Evolutionary conservation across 352 stramenopile genomes (phyloP).

Genomic region (Pythium rishiriense): DNA sequence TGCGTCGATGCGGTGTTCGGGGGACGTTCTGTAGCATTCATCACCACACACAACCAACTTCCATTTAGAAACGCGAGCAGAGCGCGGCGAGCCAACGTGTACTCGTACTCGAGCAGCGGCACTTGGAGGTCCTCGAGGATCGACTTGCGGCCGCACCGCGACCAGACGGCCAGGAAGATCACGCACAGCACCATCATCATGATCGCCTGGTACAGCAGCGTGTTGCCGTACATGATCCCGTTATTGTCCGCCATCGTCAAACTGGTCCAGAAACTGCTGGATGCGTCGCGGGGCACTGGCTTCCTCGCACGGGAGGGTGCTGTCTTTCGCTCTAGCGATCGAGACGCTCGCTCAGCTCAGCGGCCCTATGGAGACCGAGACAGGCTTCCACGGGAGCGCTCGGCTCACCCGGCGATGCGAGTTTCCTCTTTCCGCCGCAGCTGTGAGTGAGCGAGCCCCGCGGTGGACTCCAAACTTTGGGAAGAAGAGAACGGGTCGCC

Average conservation of each 20-base stretch:
- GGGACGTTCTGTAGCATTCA: slow-evolving; percentile 33
- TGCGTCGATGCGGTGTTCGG: slow-evolving; percentile 67
- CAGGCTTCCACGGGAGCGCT: too few relatives aligned
- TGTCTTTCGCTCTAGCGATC: too few relatives aligned
- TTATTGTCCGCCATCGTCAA: slow-evolving; percentile 17
- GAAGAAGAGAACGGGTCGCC: neutral
- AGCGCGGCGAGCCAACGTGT: neutral
- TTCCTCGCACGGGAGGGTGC: too few relatives aligned
- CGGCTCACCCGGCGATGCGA: neutral
- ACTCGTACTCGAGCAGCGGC: slow-evolving; percentile 42
- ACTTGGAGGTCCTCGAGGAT: slow-evolving; percentile 46
- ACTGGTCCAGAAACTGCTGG: neutral
- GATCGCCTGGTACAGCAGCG: slow-evolving; percentile 60
- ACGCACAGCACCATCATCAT: slow-evolving; percentile 54
- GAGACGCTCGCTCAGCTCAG: too few relatives aligned
- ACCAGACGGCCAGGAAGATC: slow-evolving; percentile 57
- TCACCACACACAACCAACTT: neutral
- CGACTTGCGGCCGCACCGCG: slow-evolving; percentile 42
- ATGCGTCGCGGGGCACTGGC: too few relatives aligned
- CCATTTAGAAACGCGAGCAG: neutral
- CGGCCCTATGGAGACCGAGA: too few relatives aligned
- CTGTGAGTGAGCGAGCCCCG: neutral
- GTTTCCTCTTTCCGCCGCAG: neutral
- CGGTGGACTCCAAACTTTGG: neutral
- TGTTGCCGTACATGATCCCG: slow-evolving; percentile 29